Evolutionary conservation across 208 protist genomes (phyloP).

Genomic region (Acanthamoeba lugdunensis): DNA sequence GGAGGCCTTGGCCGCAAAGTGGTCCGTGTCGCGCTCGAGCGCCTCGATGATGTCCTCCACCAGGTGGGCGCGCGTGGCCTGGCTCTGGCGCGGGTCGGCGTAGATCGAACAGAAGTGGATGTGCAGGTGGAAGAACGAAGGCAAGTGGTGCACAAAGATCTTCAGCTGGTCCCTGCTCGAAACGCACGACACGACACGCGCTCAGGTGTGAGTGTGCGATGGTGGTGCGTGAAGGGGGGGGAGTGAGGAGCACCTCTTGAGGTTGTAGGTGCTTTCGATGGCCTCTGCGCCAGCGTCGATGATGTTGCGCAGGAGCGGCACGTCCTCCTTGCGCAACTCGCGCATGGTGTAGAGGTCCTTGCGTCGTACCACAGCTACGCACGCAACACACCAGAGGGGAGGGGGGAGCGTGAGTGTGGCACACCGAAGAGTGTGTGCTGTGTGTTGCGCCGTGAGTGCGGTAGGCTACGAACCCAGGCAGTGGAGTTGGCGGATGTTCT

Average conservation of each 20-base stretch:
- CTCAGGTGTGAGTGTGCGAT: neutral
- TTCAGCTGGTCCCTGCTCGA: conserved; percentile 4
- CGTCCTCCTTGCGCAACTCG: neutral
- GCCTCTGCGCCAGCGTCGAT: neutral
- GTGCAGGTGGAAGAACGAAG: conserved; percentile 61
- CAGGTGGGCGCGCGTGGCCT: neutral
- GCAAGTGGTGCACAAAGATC: conserved; percentile 43
- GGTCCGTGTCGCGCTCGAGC: neutral
- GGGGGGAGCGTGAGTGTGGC: too few species aligned
- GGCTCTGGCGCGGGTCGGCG: neutral
- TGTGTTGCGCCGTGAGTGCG: neutral
- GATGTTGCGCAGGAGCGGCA: conserved; percentile 16
- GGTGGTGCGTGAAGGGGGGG: neutral
- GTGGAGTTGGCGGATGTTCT: neutral
- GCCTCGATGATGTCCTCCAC: conserved; percentile 43
- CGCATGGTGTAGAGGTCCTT: conserved; percentile 24
- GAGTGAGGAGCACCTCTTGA: too few species aligned
- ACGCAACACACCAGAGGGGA: too few species aligned
- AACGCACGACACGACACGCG: neutral
- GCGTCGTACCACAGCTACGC: neutral
- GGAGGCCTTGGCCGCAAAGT: neutral
- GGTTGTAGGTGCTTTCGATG: neutral
- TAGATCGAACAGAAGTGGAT: conserved; percentile 31
- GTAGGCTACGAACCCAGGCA: neutral
- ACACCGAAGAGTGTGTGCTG: too few species aligned